These are phyloP conservation scores for Ustilago xerochloae DNA, from an alignment of 1,284 basidiomycete species.

Conservation along the genomic window DNA sequence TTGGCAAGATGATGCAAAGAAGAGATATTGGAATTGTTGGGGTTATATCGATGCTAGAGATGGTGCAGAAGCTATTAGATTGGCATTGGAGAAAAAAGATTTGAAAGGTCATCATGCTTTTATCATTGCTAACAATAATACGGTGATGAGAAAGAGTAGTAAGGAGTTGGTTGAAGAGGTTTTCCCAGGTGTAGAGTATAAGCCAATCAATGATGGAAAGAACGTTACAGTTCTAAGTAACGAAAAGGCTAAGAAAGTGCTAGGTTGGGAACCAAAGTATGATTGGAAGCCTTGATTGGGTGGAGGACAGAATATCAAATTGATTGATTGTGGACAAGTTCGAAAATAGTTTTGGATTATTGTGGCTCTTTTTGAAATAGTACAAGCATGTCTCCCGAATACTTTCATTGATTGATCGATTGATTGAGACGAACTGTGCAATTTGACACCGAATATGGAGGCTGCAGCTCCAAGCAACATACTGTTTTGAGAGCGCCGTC, in stretches of 20 bases:
- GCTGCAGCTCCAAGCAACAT: too few relatives aligned
- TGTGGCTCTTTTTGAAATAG: too few relatives aligned
- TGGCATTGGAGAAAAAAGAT: conserved; percentile 61
- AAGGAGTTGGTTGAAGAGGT: conserved; percentile 68
- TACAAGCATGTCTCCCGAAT: too few relatives aligned
- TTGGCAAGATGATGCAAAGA: conserved; percentile 68
- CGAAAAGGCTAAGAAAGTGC: conserved; percentile 68
- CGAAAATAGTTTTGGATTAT: too few relatives aligned
- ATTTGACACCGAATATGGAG: too few relatives aligned
- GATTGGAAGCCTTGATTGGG: conserved; percentile 47
- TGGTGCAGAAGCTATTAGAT: conserved; percentile 68
- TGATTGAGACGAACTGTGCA: too few relatives aligned
- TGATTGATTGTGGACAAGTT: too few relatives aligned
- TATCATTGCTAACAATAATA: conserved; percentile 69
- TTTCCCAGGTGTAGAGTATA: conserved; percentile 66
- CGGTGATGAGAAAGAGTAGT: conserved; percentile 62
- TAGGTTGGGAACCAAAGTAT: conserved; percentile 67
- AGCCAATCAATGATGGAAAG: conserved; percentile 34
- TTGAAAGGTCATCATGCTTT: conserved; percentile 69
- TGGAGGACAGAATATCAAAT: too few relatives aligned
- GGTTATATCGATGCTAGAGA: conserved; percentile 68
- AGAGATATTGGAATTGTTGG: conserved; percentile 51
- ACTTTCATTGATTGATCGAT: too few relatives aligned
- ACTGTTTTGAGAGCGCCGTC: too few relatives aligned
- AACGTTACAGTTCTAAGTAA: conserved; percentile 65